These are phyloP conservation scores for Apiotrichum gamsii DNA, from an alignment of 1,284 basidiomycete species.

Conservation along the genomic window DNA sequence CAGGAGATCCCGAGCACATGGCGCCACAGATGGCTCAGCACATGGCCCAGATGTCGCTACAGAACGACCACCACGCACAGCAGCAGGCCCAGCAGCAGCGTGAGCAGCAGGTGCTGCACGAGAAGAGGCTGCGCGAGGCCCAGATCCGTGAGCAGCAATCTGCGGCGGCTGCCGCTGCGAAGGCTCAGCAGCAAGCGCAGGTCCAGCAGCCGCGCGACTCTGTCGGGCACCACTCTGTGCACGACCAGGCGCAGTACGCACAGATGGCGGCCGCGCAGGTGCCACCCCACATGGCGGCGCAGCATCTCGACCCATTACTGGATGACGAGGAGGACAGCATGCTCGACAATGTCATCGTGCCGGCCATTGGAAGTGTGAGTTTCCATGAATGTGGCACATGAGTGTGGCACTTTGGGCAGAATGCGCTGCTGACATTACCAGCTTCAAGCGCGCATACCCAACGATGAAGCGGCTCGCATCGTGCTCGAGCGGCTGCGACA, in stretches of 20 bases:
- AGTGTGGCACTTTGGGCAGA: no score
- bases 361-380: constrained; percentile 82
- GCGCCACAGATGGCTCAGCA: constrained; percentile 12
- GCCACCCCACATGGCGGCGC: constrained; percentile 48
- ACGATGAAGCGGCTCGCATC: constrained; percentile 75
- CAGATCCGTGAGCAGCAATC: constrained; percentile 17
- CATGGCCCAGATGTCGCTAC: constrained; percentile 9
- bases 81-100: constrained; percentile 3
- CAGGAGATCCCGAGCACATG: constrained; percentile 7
- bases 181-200: background rate
- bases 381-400: no score
- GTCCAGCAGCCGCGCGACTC: constrained; percentile 39
- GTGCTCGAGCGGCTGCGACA: constrained; percentile 75
- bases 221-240: background rate
- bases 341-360: constrained; percentile 88
- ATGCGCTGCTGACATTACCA: constrained; percentile 42
- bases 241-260: constrained; percentile 51
- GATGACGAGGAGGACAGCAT: constrained; percentile 74
- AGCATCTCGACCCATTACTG: constrained; percentile 23
- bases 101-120: background rate
- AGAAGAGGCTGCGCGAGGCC: background rate
- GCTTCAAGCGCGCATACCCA: constrained; percentile 81
- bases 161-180: constrained; percentile 12
- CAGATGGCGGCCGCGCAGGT: constrained; percentile 52
- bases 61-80: background rate